A percentile compares a stretch with the other conserved stretches of the same genome.
phyloP scores from a whole-genome alignment of 805 yeast genomes.

The Ogataea ramenticola region DNA sequence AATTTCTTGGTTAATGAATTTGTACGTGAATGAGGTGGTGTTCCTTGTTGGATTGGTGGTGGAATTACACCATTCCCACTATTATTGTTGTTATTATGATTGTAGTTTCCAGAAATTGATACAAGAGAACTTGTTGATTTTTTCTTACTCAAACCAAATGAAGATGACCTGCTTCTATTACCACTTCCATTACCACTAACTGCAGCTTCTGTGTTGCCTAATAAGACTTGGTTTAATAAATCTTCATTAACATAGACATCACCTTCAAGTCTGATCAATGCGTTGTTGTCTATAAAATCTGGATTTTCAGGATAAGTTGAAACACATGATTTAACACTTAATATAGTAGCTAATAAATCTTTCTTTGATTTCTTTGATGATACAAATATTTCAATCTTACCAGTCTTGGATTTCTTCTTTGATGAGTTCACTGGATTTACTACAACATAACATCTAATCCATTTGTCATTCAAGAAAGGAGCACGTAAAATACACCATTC shows the following conservation, averaged over 20 bases:
- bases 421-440: slow-evolving; percentile 36
- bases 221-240: slow-evolving; percentile 15
- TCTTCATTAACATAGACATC: slow-evolving; percentile 47
- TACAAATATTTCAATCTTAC: slow-evolving; percentile 47
- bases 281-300: slow-evolving; percentile 48
- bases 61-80: background rate
- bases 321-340: slow-evolving; percentile 36
- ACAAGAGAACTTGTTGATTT: slow-evolving; percentile 21
- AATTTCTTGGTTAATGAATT: slow-evolving; percentile 5
- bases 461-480: slow-evolving; percentile 49
- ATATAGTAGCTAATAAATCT: slow-evolving; percentile 42
- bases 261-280: slow-evolving; percentile 70
- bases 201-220: slow-evolving; percentile 12
- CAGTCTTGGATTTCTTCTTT: slow-evolving; percentile 30
- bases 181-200: slow-evolving; percentile 8
- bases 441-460: slow-evolving; percentile 49
- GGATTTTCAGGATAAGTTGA: slow-evolving; percentile 56
- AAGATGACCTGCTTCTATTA: slow-evolving; percentile 20
- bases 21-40: slow-evolving; percentile 13
- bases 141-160: slow-evolving; percentile 18
- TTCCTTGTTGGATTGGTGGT: background rate
- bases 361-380: slow-evolving; percentile 42
- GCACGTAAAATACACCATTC: slow-evolving; percentile 57
- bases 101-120: no score
- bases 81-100: slow-evolving; percentile 3